phyloP scores from a whole-genome alignment of 1,139 yeast species.

The Lodderomyces jiufengensis region DNA sequence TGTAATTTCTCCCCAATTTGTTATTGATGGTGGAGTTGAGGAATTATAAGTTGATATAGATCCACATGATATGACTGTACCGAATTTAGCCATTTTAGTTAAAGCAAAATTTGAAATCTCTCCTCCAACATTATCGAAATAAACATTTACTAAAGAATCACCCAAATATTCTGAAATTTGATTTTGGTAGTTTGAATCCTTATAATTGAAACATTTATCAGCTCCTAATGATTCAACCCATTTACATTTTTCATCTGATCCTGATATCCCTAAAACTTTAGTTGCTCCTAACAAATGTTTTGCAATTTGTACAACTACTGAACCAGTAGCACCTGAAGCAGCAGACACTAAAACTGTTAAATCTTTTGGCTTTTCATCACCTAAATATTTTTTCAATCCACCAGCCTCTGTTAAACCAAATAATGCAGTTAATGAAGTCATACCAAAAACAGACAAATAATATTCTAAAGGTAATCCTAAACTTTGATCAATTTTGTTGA shows the following conservation, averaged over 20 bases:
- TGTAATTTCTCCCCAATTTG: slow-evolving; percentile 41
- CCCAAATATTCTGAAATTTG: slow-evolving; percentile 46
- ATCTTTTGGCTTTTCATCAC: slow-evolving; percentile 25
- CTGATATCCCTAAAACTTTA: slow-evolving; percentile 63
- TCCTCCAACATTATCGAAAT: slow-evolving; percentile 66
- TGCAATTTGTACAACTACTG: slow-evolving; percentile 59
- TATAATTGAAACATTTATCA: slow-evolving; percentile 53
- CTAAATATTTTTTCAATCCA: slow-evolving; percentile 23
- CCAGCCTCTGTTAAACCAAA: slow-evolving; percentile 49
- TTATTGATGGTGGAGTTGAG: slow-evolving; percentile 26
- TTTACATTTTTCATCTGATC: slow-evolving; percentile 53
- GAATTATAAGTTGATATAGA: slow-evolving; percentile 55
- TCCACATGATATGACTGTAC: slow-evolving; percentile 57
- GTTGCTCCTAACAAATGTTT: slow-evolving; percentile 50
- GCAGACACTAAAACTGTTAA: slow-evolving; percentile 53
- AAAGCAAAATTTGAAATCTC: slow-evolving; percentile 49
- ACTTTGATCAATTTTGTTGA: slow-evolving; percentile 23
- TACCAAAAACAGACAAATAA: slow-evolving; percentile 37
- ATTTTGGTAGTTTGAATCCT: slow-evolving; percentile 38
- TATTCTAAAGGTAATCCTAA: slow-evolving; percentile 23
- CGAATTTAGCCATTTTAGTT: slow-evolving; percentile 35
- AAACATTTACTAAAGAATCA: slow-evolving; percentile 41
- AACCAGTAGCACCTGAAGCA: slow-evolving; percentile 70
- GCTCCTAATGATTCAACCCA: slow-evolving; percentile 57
- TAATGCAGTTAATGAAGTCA: slow-evolving; percentile 64